Conservation (phyloP, 73 alveolate genomes). For the Paraurostyla sp. region DNA sequence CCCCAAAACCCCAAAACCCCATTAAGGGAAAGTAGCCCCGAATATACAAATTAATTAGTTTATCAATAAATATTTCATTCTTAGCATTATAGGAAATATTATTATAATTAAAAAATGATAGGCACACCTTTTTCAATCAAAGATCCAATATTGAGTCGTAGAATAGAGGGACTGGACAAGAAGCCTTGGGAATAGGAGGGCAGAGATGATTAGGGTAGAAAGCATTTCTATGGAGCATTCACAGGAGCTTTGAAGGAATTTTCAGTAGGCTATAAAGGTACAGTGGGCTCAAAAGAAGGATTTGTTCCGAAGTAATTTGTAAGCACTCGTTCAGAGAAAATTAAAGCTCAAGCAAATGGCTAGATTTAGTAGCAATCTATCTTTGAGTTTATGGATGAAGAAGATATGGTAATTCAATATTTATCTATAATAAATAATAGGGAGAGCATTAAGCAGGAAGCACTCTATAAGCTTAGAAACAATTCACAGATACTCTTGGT, state of each 20-base stretch:
- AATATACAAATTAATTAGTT: too few species aligned
- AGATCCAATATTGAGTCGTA: conserved; percentile 15
- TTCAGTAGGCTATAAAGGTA: conserved; percentile 64
- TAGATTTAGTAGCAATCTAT: background rate
- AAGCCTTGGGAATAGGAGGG: conserved; percentile 61
- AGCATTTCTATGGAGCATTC: conserved; percentile 62
- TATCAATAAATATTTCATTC: too few species aligned
- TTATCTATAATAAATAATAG: background rate
- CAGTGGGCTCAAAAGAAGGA: conserved; percentile 62
- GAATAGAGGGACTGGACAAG: conserved; percentile 38
- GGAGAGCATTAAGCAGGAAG: conserved; percentile 51
- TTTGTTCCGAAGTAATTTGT: conserved; percentile 44
- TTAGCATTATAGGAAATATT: too few species aligned
- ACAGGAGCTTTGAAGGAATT: conserved; percentile 57
- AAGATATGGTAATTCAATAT: conserved; percentile 29
- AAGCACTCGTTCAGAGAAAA: conserved; percentile 6
- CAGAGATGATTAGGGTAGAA: conserved; percentile 49
- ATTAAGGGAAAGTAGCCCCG: too few species aligned
- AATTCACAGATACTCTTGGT: conserved; percentile 1
- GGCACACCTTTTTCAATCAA: conserved; percentile 42
- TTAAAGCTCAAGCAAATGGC: background rate
- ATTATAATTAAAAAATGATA: conserved; percentile 3
- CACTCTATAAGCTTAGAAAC: conserved; percentile 27
- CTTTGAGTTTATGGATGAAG: conserved; percentile 63
- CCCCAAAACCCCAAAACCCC: too few species aligned